Evolutionary conservation across 352 stramenopile species (phyloP).

Genomic region (Globisporangium paroecandrum): DNA sequence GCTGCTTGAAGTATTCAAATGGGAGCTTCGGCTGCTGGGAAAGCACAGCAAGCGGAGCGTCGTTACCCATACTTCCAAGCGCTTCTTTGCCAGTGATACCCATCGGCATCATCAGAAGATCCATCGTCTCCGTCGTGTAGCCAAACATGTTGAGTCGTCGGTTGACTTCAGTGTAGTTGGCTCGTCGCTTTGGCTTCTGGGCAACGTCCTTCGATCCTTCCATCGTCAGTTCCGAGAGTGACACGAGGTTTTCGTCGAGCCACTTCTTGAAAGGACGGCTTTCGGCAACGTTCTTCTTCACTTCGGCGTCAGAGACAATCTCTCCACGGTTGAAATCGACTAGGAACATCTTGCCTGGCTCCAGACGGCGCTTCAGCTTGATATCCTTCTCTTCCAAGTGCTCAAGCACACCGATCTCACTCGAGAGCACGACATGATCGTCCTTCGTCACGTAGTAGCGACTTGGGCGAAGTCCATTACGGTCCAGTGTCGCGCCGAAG

Average conservation of each 20-base stretch:
- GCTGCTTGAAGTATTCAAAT: constrained; percentile 98
- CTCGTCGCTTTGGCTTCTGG: constrained; percentile 22
- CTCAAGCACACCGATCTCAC: constrained; percentile 94
- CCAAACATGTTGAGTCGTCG: constrained; percentile 94
- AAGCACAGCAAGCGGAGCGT: constrained; percentile 92
- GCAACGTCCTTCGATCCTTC: constrained; percentile 28
- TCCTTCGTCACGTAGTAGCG: constrained; percentile 97
- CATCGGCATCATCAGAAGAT: constrained; percentile 95
- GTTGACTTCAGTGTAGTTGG: constrained; percentile 71
- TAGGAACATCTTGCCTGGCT: constrained; percentile 97
- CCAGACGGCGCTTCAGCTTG: constrained; percentile 92
- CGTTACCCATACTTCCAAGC: constrained; percentile 95
- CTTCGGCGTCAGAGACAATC: constrained; percentile 95
- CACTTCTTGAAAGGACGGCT: constrained; percentile 90
- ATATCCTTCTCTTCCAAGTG: constrained; percentile 90
- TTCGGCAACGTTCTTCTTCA: constrained; percentile 91
- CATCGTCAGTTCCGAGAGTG: constrained; percentile 72
- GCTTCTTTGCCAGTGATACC: constrained; percentile 91
- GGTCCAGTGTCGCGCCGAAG: constrained; percentile 95
- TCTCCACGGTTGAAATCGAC: constrained; percentile 94
- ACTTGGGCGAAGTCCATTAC: constrained; percentile 94
- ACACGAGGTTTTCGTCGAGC: constrained; percentile 89
- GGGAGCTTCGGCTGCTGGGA: constrained; percentile 91
- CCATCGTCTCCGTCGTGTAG: constrained; percentile 94
- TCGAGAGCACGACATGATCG: constrained; percentile 93